Evolutionary conservation across 1,284 basidiomycete species (phyloP).

Genomic region (Coniophora puteana): DNA sequence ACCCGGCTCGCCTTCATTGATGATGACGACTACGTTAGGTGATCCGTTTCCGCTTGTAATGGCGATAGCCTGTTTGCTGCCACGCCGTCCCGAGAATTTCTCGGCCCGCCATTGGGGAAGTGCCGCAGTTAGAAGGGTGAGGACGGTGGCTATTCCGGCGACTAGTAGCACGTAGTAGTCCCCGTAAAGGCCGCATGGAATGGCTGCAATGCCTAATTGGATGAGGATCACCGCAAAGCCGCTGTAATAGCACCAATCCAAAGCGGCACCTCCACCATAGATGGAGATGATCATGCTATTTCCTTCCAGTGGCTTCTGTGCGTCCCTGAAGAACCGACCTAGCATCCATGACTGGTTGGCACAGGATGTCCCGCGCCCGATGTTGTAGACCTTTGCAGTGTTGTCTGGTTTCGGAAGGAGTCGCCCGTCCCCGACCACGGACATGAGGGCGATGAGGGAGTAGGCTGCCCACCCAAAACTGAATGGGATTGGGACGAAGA

Average conservation of each 20-base stretch:
- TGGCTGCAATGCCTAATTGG: conserved; percentile 24
- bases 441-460: conserved; percentile 25
- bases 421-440: conserved; percentile 24
- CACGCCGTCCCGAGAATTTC: conserved; percentile 24
- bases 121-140: conserved; percentile 22
- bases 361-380: conserved; percentile 22
- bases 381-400: conserved; percentile 23
- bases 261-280: conserved; percentile 16
- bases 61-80: conserved; percentile 19
- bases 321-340: conserved; percentile 27
- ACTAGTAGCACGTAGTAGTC: conserved; percentile 28
- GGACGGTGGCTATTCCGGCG: conserved; percentile 23
- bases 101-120: no score
- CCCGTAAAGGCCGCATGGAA: conserved; percentile 20
- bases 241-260: conserved; percentile 27
- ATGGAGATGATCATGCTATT: conserved; percentile 13
- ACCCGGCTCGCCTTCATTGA: conserved; percentile 22
- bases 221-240: conserved; percentile 21
- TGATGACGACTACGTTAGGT: conserved; percentile 29
- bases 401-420: conserved; percentile 29
- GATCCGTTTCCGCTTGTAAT: no score
- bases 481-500: conserved; percentile 31
- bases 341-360: conserved; percentile 29
- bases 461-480: conserved; percentile 37
- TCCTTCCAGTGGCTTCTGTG: conserved; percentile 17